Base-by-base conservation (phyloP, 2,329 filamentous ascomycete genomes). In the Seiridium cupressi region DNA sequence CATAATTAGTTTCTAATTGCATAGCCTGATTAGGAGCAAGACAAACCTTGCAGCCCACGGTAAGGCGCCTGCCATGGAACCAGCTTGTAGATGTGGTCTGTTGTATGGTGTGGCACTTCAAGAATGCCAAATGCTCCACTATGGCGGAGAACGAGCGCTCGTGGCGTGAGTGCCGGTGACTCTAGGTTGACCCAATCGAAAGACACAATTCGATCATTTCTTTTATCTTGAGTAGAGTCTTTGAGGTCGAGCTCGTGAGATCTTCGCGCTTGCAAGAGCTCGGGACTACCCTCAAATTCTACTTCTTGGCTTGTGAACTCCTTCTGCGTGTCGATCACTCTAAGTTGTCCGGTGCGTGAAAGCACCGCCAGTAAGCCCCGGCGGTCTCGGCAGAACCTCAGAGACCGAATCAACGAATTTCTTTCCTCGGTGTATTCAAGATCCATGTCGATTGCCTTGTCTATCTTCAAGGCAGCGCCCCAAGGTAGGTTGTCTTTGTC, bases 181-280 rank as follows among this genome's bases (percentile, higher is more conserved):
- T 81, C 78, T 51, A 88, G 75, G 3, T 84, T 88, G 8, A 89
- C 76, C 86, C 87, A 89, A 69, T 89, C 87, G 69, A 89, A 89
- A 0, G 86, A 89, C 6, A 89, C 84, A 38, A 89, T 87, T 26
- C 84, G 81, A 59, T 88, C 84, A 65, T 82, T 79, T 70, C 83
- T 82, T 64, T 80, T 77, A 38, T 77, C 75, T 38, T 77, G 73
- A 55, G 84, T 82, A 34, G 78, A 75, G 64, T 83, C 87, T 18
- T 81, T 79, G 54, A 85, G 81, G 64, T 89, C 85, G 74, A 89
- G 81, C 67, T 88, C 85, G 64, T 85, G 80, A 1, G 86, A 88
- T 60, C 78, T 83, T 49, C 81, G 78, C 10, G 88, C 83, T 61
- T 87, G 79, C 1, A 89, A 74, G 11, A 89, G 75, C 67, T 88